Evolutionary conservation across 2,329 filamentous ascomycete species (phyloP).

Genomic region (Aspergillus fischeri): DNA sequence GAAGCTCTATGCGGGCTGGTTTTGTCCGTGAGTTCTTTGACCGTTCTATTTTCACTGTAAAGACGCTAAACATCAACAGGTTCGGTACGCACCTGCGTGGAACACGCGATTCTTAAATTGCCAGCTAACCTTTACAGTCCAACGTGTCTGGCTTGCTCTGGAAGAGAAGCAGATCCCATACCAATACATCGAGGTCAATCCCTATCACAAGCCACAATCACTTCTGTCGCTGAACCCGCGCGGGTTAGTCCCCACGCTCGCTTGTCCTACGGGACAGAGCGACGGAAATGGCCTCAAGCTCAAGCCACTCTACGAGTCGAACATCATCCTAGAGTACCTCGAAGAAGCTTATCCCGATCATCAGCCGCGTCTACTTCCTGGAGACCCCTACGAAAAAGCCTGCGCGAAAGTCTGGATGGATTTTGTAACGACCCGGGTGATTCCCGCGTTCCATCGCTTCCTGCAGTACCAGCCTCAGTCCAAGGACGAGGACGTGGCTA

Average conservation of each 20-base stretch:
- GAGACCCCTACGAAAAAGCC: conserved; percentile 61
- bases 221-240: conserved; percentile 70
- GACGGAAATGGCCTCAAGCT: conserved; percentile 42
- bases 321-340: conserved; percentile 69
- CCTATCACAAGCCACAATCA: conserved; percentile 66
- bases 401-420: conserved; percentile 69
- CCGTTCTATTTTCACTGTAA: conserved; percentile 1
- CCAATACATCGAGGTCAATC: conserved; percentile 74
- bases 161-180: conserved; percentile 70
- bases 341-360: conserved; percentile 63
- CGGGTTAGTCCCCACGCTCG: conserved; percentile 69
- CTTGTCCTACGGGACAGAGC: conserved; percentile 15
- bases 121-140: conserved; percentile 41
- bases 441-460: conserved; percentile 65
- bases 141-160: conserved; percentile 68
- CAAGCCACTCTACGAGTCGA: conserved; percentile 70
- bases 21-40: conserved; percentile 51
- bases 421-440: conserved; percentile 62
- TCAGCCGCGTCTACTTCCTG: conserved; percentile 53
- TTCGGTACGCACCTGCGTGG: conserved; percentile 25
- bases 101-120: no score
- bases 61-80: conserved; percentile 14
- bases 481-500: conserved; percentile 28
- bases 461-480: conserved; percentile 43
- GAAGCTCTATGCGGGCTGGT: conserved; percentile 72